A percentile compares a stretch with the other conserved stretches of the same genome.
phyloP scores from a whole-genome alignment of 106 monocot genomes.

The Apostasia ramifera region DNA sequence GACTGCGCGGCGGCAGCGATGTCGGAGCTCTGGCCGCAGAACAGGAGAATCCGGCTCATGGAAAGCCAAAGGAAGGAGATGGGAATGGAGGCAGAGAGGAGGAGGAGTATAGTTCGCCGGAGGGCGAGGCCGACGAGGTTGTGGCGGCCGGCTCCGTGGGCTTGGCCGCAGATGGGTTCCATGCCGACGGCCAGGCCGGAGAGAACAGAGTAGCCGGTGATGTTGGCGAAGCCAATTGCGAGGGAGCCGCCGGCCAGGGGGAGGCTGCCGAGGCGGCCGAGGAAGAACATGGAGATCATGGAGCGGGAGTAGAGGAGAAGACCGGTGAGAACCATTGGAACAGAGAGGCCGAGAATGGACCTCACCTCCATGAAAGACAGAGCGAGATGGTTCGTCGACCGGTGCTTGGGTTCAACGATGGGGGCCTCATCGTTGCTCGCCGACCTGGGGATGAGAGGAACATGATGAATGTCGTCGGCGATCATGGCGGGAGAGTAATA shows the following conservation, averaged over 20 bases:
- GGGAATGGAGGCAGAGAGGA: slow-evolving; percentile 33
- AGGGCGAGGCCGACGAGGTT: slow-evolving; percentile 49
- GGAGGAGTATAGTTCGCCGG: slow-evolving; percentile 44
- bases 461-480: background rate
- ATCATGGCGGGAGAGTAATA: background rate
- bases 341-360: slow-evolving; percentile 24
- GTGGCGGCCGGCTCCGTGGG: slow-evolving; percentile 50
- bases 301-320: slow-evolving; percentile 66
- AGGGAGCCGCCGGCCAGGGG: slow-evolving; percentile 72
- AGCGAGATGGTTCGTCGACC: background rate
- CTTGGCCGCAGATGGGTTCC: slow-evolving; percentile 87
- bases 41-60: slow-evolving; percentile 44
- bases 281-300: slow-evolving; percentile 66
- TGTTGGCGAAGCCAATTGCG: slow-evolving; percentile 82
- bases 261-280: slow-evolving; percentile 50
- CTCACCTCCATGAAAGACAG: slow-evolving; percentile 14
- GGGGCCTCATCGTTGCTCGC: background rate
- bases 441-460: no score
- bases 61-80: slow-evolving; percentile 45
- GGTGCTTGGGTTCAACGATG: background rate
- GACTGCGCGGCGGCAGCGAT: slow-evolving; percentile 43
- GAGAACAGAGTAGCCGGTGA: slow-evolving; percentile 86
- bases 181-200: slow-evolving; percentile 81
- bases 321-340: slow-evolving; percentile 47
- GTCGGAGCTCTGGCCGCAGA: slow-evolving; percentile 55